phyloP scores from a whole-genome alignment of 2,329 filamentous ascomycete species.

The Aspergillus awamori region DNA sequence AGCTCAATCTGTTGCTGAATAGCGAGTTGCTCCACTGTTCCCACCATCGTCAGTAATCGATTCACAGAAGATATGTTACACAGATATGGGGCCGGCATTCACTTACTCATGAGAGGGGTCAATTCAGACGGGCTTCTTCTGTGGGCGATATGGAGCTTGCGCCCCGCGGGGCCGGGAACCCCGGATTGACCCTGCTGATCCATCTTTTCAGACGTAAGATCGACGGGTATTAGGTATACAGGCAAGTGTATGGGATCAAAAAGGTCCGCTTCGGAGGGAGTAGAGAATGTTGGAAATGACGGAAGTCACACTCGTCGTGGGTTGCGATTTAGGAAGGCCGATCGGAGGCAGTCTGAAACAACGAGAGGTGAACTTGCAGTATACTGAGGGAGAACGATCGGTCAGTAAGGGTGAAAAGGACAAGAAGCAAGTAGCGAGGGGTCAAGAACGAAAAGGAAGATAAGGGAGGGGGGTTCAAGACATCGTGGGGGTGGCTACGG shows the following conservation, averaged over 20 bases:
- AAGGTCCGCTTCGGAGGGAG: constrained; percentile 19
- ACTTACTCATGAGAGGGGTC: constrained; percentile 94
- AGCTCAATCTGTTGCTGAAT: constrained; percentile 98
- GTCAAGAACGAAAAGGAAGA: constrained; percentile 6
- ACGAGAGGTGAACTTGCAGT: constrained; percentile 23
- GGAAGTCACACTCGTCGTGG: constrained; percentile 30
- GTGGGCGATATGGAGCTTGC: constrained; percentile 95
- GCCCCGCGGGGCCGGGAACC: constrained; percentile 72
- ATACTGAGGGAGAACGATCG: constrained; percentile 22
- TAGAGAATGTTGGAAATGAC: constrained; percentile 31
- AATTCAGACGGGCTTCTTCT: constrained; percentile 95
- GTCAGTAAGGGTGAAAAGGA: constrained; percentile 21
- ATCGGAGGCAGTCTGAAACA: constrained; percentile 30
- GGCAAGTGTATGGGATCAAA: constrained; percentile 19
- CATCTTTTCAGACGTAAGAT: constrained; percentile 52
- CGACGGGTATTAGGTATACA: constrained; percentile 16
- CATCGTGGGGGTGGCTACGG: constrained; percentile 4
- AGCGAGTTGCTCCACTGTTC: constrained; percentile 89
- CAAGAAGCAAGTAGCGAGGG: constrained; percentile 4
- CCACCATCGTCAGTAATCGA: constrained; percentile 22
- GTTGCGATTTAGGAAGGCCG: constrained; percentile 30
- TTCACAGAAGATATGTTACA: constrained; percentile 38
- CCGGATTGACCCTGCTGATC: constrained; percentile 64
- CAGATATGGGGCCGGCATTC: constrained; percentile 35
- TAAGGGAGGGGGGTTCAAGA: neutral